Evolutionary conservation across 2,329 filamentous ascomycete species (phyloP), one percentile per base, ranked within the genome.

Genomic region (Xylariaceae sp.): DNA sequence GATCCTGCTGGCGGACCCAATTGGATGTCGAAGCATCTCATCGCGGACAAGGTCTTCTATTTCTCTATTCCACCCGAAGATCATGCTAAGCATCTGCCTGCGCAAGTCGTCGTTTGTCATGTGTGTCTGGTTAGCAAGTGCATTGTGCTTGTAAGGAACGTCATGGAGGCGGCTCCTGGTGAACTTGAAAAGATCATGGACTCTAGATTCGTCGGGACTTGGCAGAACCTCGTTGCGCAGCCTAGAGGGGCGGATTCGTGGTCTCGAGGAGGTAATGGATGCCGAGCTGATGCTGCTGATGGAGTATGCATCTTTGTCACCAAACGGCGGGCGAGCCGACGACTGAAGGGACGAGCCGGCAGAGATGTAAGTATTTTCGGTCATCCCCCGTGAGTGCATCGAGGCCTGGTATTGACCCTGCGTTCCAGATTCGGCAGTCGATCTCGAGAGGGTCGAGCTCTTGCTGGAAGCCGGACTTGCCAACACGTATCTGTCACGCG

Each of bases 21-120:
- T 63, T 2, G 78, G 71, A 56, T 95, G 87, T 14, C 83, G 76
- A 44, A 71, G 74, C 67, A 94, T 71, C 61, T 98, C 92, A 59
- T 97, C 89, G 8, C 81, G 76, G 38, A 98, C 78, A 34, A 98
- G 65, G 31, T 82, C 81, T 31, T 88, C 76, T 28, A 90, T 81
- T 51, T 94, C 87, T 39, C 82, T 81, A 36, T 90, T 82, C 89
- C 92, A 98, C 3, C 92, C 92, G 61, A 98, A 98, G 2, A 98
- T 88, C 5, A 89, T 84, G 50, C 76, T 86, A 4, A 98, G 73
- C 89, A 98, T 96, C 61, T 96, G 89, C 32, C 75, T 76, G 33
- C 90, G 81, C 31, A 96, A 73, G 50, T 94, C 83, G 51, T 96
- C 84, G 44, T 81, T 82, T 3, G 83, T 85, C 16, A 87, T 64